Conservation (phyloP, 495 filamentous ascomycete species). For the Tuber borchii region DNA sequence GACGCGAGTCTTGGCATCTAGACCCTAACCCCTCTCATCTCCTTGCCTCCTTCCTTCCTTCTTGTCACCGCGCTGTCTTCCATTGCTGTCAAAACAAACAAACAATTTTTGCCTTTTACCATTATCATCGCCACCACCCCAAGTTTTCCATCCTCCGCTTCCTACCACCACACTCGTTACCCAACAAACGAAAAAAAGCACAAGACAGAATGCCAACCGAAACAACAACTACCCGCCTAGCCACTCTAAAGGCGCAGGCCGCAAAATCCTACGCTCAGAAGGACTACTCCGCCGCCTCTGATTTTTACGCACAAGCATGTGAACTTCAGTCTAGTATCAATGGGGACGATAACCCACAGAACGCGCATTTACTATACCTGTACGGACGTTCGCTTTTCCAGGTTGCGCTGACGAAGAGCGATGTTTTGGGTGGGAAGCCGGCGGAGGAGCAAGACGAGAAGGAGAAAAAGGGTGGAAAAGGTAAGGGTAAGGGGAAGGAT, state of each 20-base stretch:
- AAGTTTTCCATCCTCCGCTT: neutral
- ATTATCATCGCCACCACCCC: neutral
- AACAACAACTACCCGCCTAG: constrained; percentile 18
- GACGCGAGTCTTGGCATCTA: neutral
- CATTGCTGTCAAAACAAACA: neutral
- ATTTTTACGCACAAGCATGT: constrained; percentile 78
- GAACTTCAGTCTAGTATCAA: constrained; percentile 86
- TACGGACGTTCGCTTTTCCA: constrained; percentile 92
- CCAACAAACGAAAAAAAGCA: neutral
- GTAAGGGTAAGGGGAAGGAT: constrained; percentile 42
- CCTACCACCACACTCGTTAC: constrained; percentile 1
- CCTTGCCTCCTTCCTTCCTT: neutral
- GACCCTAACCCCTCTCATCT: constrained; percentile 1
- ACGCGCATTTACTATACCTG: constrained; percentile 84
- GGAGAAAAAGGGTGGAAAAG: constrained; percentile 44
- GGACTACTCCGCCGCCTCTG: constrained; percentile 74
- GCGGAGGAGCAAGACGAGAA: constrained; percentile 46
- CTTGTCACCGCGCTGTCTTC: neutral
- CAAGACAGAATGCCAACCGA: constrained; percentile 6
- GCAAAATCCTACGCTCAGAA: constrained; percentile 72
- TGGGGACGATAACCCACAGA: constrained; percentile 80
- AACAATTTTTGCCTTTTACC: constrained; percentile 3
- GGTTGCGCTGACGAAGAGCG: constrained; percentile 85
- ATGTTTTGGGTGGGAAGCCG: constrained; percentile 81
- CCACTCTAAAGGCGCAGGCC: constrained; percentile 52